Evolutionary conservation across 1,284 basidiomycete species (phyloP).

Genomic region (Trametes sp.): DNA sequence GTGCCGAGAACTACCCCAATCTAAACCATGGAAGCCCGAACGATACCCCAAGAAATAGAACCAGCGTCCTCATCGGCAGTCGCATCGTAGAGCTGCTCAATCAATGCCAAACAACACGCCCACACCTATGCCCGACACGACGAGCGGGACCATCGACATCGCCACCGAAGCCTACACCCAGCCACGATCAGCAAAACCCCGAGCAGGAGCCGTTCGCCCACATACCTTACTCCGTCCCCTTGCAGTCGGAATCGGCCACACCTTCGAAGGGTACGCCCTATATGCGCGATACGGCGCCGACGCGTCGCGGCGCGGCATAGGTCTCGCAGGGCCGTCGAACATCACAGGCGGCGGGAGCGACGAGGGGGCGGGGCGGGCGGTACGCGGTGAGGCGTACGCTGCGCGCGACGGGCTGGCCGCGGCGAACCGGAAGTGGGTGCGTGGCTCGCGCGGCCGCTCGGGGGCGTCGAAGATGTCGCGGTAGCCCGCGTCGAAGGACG

Average conservation of each 20-base stretch:
- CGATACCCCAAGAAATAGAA: too few relatives aligned
- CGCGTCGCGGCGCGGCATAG: neutral
- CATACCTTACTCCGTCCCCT: constrained; percentile 5
- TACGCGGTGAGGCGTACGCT: constrained; percentile 10
- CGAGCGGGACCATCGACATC: constrained; percentile 18
- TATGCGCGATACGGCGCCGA: neutral
- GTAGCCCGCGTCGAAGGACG: constrained; percentile 30
- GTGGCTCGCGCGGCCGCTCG: constrained; percentile 38
- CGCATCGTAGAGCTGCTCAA: neutral
- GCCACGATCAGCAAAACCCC: constrained; percentile 15
- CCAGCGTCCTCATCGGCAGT: too few relatives aligned
- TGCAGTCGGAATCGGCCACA: constrained; percentile 7
- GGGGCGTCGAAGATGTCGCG: constrained; percentile 44
- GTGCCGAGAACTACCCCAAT: too few relatives aligned
- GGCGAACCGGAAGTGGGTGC: constrained; percentile 32
- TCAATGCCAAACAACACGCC: constrained; percentile 23
- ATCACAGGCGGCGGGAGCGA: constrained; percentile 38
- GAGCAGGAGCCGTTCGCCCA: too few relatives aligned
- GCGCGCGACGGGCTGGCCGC: constrained; percentile 20
- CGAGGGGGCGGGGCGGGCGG: constrained; percentile 2
- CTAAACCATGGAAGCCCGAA: too few relatives aligned
- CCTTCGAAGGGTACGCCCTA: constrained; percentile 24
- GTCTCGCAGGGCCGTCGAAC: constrained; percentile 40
- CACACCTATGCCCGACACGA: constrained; percentile 15
- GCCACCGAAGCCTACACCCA: constrained; percentile 2